Conservation (phyloP, 495 filamentous ascomycete genomes). For the Podospora fimiseda region DNA sequence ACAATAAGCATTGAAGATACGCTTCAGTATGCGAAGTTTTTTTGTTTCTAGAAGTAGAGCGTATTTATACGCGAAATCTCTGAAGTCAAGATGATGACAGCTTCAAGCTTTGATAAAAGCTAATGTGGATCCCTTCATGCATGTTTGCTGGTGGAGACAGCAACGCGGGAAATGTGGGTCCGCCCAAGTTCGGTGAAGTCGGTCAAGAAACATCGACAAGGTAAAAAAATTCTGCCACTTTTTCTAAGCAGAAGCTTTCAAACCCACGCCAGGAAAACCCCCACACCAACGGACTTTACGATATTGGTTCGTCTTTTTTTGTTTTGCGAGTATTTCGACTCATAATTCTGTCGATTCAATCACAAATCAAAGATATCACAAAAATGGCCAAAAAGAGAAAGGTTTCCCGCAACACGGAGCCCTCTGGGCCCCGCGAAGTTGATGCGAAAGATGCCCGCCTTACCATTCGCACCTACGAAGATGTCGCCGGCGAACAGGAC, state of each 20-base stretch:
- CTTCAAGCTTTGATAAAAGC: background rate
- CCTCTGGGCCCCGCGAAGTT: constrained; percentile 41
- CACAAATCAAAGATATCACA: too few relatives aligned
- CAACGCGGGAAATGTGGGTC: constrained; percentile 1
- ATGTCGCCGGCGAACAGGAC: constrained; percentile 88
- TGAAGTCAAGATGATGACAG: background rate
- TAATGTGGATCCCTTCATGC: background rate
- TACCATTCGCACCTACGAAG: constrained; percentile 63
- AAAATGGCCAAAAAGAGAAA: constrained; percentile 82
- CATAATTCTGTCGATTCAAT: too few relatives aligned
- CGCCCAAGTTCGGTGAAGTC: background rate
- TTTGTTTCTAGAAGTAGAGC: too few relatives aligned
- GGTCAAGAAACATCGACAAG: background rate
- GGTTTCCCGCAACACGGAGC: constrained; percentile 43
- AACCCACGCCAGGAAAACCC: too few relatives aligned
- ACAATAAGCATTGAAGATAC: too few relatives aligned
- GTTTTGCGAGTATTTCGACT: background rate
- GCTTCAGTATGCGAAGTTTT: too few relatives aligned
- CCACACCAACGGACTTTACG: too few relatives aligned
- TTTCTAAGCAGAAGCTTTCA: background rate
- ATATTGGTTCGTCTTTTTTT: background rate
- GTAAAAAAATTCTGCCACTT: constrained; percentile 6
- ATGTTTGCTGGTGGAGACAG: too few relatives aligned
- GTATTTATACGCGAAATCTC: too few relatives aligned
- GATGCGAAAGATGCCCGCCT: constrained; percentile 50